Evolutionary conservation across 345 rosid genomes (phyloP).

Genomic region (Carallia pectinifolia): DNA sequence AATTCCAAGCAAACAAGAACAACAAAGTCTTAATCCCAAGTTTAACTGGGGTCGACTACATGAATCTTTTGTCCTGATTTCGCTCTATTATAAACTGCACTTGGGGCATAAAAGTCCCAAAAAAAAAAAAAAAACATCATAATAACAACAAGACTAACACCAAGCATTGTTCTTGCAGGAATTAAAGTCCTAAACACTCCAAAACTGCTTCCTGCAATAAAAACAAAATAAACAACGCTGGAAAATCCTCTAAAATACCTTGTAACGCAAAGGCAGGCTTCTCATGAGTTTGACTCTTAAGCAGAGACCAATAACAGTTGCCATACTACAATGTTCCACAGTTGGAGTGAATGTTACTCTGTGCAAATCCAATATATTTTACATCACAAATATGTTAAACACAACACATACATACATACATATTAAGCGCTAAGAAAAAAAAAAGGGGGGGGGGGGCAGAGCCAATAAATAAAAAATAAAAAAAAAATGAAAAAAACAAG

Average conservation of each 20-base stretch:
- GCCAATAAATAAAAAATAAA: not conserved
- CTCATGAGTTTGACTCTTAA: constrained; percentile 82
- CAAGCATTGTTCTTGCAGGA: too few species aligned
- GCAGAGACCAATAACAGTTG: constrained; percentile 87
- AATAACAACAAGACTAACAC: too few species aligned
- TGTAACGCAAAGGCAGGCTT: constrained; percentile 89
- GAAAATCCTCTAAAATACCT: constrained; percentile 40
- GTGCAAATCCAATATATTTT: not conserved
- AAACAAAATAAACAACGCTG: too few species aligned
- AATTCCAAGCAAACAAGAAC: too few species aligned
- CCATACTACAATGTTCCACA: constrained; percentile 92
- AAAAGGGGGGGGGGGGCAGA: not conserved
- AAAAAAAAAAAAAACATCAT: too few species aligned
- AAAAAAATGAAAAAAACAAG: not conserved
- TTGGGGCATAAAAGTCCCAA: too few species aligned
- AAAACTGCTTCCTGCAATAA: not conserved
- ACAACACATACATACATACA: too few species aligned
- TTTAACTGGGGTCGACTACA: too few species aligned
- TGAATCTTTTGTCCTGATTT: too few species aligned
- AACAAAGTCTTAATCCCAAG: too few species aligned
- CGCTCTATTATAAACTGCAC: too few species aligned
- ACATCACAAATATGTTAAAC: too few species aligned
- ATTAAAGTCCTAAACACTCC: not conserved
- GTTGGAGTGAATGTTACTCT: constrained; percentile 97
- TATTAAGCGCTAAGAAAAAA: not conserved